These are phyloP conservation scores for Globisporangium middletonii DNA, from an alignment of 352 stramenopile species.

Conservation along the genomic window DNA sequence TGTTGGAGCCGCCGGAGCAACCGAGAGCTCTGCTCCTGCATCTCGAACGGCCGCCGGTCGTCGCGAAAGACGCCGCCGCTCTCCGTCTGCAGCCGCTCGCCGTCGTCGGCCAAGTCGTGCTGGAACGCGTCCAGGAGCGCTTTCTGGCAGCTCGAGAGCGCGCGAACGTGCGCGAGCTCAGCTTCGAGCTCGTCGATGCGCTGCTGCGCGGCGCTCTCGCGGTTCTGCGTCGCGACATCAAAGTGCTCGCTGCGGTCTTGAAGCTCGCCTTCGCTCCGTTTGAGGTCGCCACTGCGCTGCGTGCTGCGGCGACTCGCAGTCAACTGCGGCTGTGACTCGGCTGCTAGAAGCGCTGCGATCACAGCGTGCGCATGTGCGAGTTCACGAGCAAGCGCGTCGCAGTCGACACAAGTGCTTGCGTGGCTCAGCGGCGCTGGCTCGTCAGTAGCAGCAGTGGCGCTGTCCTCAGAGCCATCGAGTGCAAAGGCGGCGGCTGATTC, in stretches of 20 bases:
- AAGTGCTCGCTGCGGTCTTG: conserved; percentile 25
- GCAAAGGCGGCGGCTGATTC: conserved; percentile 13
- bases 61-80: not conserved
- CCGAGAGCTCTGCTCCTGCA: not conserved
- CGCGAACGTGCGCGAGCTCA: conserved; percentile 4
- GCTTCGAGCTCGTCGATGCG: conserved; percentile 1
- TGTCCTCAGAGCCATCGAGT: conserved; percentile 14
- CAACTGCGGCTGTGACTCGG: not conserved
- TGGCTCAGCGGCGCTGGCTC: conserved; percentile 12
- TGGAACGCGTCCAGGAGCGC: not conserved
- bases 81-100: conserved; percentile 6
- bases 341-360: conserved; percentile 23
- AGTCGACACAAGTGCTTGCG: not conserved
- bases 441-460: not conserved
- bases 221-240: conserved; percentile 12
- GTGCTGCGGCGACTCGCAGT: too few relatives aligned
- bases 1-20: not conserved
- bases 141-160: conserved; percentile 4
- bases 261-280: too few relatives aligned
- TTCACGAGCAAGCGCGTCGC: conserved; percentile 1
- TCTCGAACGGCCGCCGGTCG: not conserved
- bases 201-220: conserved; percentile 2
- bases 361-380: not conserved
- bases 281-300: too few relatives aligned
- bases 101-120: not conserved